Evolutionary conservation across 176 grass and related monocot species (phyloP), one percentile per base, ranked within the genome.

Genomic region (Oryza punctata): DNA sequence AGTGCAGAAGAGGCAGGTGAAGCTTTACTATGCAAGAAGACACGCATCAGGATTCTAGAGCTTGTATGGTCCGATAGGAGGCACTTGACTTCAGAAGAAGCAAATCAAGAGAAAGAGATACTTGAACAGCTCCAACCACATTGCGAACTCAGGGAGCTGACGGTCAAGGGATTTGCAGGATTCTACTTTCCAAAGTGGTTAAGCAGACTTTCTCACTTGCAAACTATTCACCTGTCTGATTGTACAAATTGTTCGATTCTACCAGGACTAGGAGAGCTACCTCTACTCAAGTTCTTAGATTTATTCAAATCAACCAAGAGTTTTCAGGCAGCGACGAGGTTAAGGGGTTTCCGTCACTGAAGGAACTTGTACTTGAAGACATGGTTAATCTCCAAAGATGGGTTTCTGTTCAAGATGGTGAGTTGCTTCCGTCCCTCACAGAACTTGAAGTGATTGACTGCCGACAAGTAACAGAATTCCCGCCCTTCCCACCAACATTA

Each of bases 181-280:
- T 69, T 77, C 67, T 86, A 73, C 26, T 90, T 94, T 66, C 91
- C 91, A 81, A 81, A 57, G 65, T 97, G 94, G 94, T 81, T 97
- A 54, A 77, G n/a, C 78, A 88, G 24, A 75, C 57, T 89, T 16
- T 71, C 27, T 73, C 82, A 86, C 84, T 69, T 97, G 73, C 84
- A 90, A 87, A 97, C 87, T 2, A 86, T 97, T 72, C 84, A 97
- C 40, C 25, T 97, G 41, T 94, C 44, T 76, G 86, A 97, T 14
- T 91, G 91, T 35, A 81, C 41, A 74, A 86, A 78, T 35, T 89
- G 89, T 76, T 88, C 61, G 12, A 33, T 83, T 59, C 60, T 97
- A 64, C 91, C 89, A 75, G 60, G 76, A 6, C 89, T 97, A 14
- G 94, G 94, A 64, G 78, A 84, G 69, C 83, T 97, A 38, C 91